Percentiles rank a stretch among this genome's conserved stretches.
Evolutionary conservation across 495 filamentous ascomycete species (phyloP).

Genomic region (Articulospora tetracladia): DNA sequence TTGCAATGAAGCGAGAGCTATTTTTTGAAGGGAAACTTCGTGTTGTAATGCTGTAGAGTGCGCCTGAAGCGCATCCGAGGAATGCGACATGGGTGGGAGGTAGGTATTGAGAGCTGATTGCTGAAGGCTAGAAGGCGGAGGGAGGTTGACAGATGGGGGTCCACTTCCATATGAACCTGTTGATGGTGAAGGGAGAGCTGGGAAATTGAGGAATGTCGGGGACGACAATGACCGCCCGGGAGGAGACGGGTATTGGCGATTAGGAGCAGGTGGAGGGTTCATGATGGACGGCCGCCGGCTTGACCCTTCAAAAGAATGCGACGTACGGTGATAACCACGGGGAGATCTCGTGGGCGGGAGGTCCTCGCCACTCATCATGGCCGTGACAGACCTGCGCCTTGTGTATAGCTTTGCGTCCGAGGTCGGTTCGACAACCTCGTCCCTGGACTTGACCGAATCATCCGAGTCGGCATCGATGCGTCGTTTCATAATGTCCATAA

Average conservation of each 20-base stretch:
- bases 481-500: constrained; percentile 20
- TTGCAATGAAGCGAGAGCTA: constrained; percentile 41
- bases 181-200: constrained; percentile 23
- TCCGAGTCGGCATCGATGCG: constrained; percentile 9
- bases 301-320: constrained; percentile 1
- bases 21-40: constrained; percentile 44
- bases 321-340: constrained; percentile 13
- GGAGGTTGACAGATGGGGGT: constrained; percentile 13
- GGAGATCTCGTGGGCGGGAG: constrained; percentile 12
- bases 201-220: constrained; percentile 21
- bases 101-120: constrained; percentile 9
- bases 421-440: background rate
- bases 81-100: constrained; percentile 18
- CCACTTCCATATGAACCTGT: constrained; percentile 13
- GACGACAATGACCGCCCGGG: constrained; percentile 20
- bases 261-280: constrained; percentile 24
- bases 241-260: constrained; percentile 24
- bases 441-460: background rate
- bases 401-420: constrained; percentile 18
- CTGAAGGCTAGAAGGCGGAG: constrained; percentile 7
- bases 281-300: constrained; percentile 19
- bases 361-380: constrained; percentile 1
- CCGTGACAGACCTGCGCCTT: constrained; percentile 11
- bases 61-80: constrained; percentile 31
- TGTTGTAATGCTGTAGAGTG: constrained; percentile 44